A percentile compares a stretch with the other conserved stretches of the same genome.
phyloP scores from a whole-genome alignment of 1,284 basidiomycete genomes.

The Trametes hirsuta region DNA sequence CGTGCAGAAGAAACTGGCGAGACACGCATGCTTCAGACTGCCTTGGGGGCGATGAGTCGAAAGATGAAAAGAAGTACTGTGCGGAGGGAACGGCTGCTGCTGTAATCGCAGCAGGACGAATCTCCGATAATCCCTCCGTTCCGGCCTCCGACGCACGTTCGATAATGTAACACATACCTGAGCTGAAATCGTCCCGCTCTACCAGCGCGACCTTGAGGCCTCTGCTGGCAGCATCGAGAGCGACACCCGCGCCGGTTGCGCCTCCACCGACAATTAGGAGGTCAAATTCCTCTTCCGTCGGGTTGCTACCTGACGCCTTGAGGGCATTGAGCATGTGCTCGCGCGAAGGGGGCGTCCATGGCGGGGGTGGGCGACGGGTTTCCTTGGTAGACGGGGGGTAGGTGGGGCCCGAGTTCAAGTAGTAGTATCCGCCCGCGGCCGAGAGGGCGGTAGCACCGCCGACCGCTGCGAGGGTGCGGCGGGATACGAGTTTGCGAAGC shows the following conservation, averaged over 20 bases:
- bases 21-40: no score
- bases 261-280: constrained; percentile 91
- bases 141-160: constrained; percentile 18
- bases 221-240: constrained; percentile 91
- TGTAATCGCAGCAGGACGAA: not conserved
- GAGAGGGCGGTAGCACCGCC: constrained; percentile 54
- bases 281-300: constrained; percentile 62
- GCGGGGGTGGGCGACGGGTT: constrained; percentile 65
- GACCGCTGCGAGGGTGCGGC: constrained; percentile 53
- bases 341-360: constrained; percentile 77
- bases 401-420: constrained; percentile 69
- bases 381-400: constrained; percentile 65
- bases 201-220: constrained; percentile 94
- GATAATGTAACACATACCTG: constrained; percentile 54
- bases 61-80: no score
- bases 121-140: constrained; percentile 10
- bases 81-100: no score
- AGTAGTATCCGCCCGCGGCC: constrained; percentile 66
- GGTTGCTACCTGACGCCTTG: constrained; percentile 43
- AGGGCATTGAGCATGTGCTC: constrained; percentile 65
- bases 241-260: constrained; percentile 93
- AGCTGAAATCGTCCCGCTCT: constrained; percentile 91
- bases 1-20: no score
- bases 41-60: no score
- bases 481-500: constrained; percentile 55